These are phyloP conservation scores for Pseudogymnoascus sp. DNA, from an alignment of 2,329 filamentous ascomycete genomes.

Conservation along the genomic window DNA sequence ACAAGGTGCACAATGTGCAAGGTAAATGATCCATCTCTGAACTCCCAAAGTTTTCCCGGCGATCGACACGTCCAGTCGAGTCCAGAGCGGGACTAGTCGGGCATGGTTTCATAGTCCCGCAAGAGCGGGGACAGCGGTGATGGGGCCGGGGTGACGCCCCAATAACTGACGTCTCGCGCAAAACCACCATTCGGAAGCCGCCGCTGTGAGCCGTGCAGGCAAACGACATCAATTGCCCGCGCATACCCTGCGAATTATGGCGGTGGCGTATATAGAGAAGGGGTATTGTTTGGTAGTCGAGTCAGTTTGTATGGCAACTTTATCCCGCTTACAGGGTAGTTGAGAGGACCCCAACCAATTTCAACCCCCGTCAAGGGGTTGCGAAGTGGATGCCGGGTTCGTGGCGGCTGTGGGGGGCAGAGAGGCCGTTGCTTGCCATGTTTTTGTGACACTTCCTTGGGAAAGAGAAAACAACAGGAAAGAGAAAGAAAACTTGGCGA, in stretches of 20 bases:
- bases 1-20: background rate
- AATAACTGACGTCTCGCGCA: conserved; percentile 1
- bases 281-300: background rate
- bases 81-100: background rate
- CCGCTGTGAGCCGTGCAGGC: background rate
- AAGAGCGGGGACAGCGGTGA: background rate
- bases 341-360: background rate
- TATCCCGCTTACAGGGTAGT: background rate
- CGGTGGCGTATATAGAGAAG: background rate
- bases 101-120: background rate
- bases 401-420: background rate
- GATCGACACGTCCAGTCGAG: background rate
- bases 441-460: background rate
- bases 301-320: background rate
- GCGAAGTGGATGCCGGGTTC: background rate
- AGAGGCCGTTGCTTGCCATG: background rate
- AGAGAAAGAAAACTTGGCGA: background rate
- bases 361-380: background rate
- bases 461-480: background rate
- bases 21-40: background rate
- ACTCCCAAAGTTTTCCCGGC: background rate
- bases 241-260: background rate
- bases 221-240: background rate
- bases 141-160: background rate
- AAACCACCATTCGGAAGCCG: background rate